These are phyloP conservation scores for Vaccinium macrocarpon DNA, from an alignment of 148 eudicot genomes.

Conservation along the genomic window DNA sequence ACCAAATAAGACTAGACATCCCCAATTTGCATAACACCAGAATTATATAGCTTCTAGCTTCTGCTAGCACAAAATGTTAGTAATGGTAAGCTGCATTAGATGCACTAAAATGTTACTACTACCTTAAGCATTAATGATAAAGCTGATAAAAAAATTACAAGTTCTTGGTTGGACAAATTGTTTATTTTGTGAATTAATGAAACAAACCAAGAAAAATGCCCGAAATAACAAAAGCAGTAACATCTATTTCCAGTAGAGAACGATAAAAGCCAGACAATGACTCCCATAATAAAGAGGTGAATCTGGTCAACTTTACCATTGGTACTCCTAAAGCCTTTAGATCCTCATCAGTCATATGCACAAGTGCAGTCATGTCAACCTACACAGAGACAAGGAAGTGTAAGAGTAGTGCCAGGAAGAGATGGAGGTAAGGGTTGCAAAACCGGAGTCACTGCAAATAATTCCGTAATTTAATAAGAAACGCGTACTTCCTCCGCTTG, in stretches of 20 bases:
- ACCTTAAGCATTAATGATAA: background rate
- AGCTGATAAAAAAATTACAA: background rate
- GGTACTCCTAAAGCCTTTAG: conserved; percentile 90
- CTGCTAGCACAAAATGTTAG: background rate
- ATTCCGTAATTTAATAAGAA: background rate
- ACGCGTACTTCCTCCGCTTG: conserved; percentile 60
- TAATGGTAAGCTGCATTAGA: background rate
- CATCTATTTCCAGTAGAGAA: background rate
- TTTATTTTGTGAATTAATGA: background rate
- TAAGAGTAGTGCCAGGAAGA: background rate
- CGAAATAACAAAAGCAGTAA: background rate
- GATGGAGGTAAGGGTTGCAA: background rate
- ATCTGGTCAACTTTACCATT: conserved; percentile 42
- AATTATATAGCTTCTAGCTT: background rate
- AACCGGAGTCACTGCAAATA: background rate
- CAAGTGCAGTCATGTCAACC: conserved; percentile 94
- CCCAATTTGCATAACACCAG: background rate
- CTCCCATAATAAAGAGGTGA: background rate
- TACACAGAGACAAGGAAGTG: conserved; percentile 26
- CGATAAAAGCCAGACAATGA: background rate
- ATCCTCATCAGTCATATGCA: conserved; percentile 87
- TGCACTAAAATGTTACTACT: background rate
- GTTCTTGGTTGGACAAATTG: background rate
- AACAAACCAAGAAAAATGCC: background rate
- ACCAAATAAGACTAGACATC: background rate